Evolutionary conservation across 371 early-diverging fungal species (phyloP).

Genomic region (Mortierella sp.): DNA sequence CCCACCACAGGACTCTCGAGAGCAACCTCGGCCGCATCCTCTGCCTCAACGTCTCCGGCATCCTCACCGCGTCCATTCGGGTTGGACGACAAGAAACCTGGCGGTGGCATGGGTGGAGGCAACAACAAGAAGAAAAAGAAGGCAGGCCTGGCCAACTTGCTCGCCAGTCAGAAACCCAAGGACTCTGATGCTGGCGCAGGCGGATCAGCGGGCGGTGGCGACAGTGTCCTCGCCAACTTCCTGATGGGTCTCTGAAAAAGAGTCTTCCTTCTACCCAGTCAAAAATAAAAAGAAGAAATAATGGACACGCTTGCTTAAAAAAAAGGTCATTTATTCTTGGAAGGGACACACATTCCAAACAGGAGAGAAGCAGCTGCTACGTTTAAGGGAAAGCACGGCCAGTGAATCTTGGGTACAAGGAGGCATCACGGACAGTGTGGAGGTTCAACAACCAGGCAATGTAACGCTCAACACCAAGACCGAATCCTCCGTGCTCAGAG

Average conservation of each 20-base stretch:
- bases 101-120: not conserved
- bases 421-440: constrained; percentile 93
- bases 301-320: not conserved
- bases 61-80: constrained; percentile 29
- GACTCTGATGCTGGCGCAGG: constrained; percentile 18
- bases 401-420: constrained; percentile 90
- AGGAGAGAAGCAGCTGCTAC: not conserved
- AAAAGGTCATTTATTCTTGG: constrained; percentile 8
- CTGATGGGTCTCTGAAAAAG: constrained; percentile 37
- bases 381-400: constrained; percentile 59
- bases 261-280: too few species aligned
- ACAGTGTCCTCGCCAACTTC: constrained; percentile 52
- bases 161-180: constrained; percentile 42
- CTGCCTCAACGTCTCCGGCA: constrained; percentile 29
- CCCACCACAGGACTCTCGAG: constrained; percentile 20
- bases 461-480: constrained; percentile 99
- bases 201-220: constrained; percentile 20
- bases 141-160: constrained; percentile 26
- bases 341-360: constrained; percentile 8
- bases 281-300: not conserved
- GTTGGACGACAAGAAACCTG: constrained; percentile 2
- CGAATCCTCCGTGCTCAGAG: constrained; percentile 99
- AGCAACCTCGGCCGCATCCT: constrained; percentile 8
- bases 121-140: constrained; percentile 53
- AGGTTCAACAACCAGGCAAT: constrained; percentile 98